These are phyloP conservation scores for Fistulifera solaris DNA, from an alignment of 108 stramenopile genomes.

Conservation along the genomic window DNA sequence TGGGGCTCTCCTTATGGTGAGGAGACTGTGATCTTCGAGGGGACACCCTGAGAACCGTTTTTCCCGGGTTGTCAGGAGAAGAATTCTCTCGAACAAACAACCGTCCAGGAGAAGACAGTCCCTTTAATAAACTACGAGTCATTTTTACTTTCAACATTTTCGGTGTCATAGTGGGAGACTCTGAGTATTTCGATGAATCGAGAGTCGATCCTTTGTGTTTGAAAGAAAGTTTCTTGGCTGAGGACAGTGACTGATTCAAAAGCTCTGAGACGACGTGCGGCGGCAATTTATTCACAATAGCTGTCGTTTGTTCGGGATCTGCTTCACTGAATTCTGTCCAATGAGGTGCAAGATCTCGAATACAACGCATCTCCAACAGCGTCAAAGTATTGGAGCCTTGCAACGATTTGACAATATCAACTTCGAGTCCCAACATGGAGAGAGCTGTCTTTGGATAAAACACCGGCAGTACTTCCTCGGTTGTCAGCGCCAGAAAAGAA, in stretches of 20 bases:
- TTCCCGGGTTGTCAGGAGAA: too few species aligned
- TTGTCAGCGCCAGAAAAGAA: slow-evolving; percentile 4
- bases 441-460: slow-evolving; percentile 1
- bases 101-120: too few species aligned
- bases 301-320: background rate
- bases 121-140: too few species aligned
- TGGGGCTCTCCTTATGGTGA: too few species aligned
- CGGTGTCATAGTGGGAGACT: too few species aligned
- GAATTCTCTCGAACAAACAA: too few species aligned
- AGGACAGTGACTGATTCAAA: slow-evolving; percentile 3
- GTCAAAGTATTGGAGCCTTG: background rate
- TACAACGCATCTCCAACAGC: slow-evolving; percentile 4
- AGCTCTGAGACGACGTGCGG: slow-evolving; percentile 8
- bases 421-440: slow-evolving; percentile 8
- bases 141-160: too few species aligned
- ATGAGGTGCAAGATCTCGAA: slow-evolving; percentile 3
- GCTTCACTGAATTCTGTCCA: slow-evolving; percentile 8
- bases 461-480: background rate
- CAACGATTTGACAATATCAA: slow-evolving; percentile 4
- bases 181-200: too few species aligned
- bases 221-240: background rate
- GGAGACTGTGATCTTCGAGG: too few species aligned
- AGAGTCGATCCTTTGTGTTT: too few species aligned
- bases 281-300: slow-evolving; percentile 6
- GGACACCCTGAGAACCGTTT: too few species aligned